Conservation (phyloP, 768 basidiomycete species). For the Tylopilus intermedius region DNA sequence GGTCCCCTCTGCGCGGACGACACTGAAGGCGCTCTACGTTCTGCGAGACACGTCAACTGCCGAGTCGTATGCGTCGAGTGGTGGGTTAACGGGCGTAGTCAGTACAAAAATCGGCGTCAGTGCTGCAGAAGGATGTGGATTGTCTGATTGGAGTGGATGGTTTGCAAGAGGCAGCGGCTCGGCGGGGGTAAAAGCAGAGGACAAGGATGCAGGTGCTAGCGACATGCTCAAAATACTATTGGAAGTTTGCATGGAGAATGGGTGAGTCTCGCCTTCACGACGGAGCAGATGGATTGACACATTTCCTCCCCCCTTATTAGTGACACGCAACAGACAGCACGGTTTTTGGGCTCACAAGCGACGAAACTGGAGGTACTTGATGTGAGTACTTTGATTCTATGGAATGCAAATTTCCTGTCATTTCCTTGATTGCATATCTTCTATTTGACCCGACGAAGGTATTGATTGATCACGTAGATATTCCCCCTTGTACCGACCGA, state of each 20-base stretch:
- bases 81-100: slow-evolving; percentile 63
- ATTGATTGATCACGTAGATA: slow-evolving; percentile 37
- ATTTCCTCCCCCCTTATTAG: slow-evolving; percentile 30
- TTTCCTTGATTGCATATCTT: neutral
- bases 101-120: slow-evolving; percentile 46
- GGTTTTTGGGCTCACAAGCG: slow-evolving; percentile 75
- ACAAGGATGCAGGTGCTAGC: slow-evolving; percentile 43
- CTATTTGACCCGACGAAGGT: neutral
- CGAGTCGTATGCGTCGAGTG: slow-evolving; percentile 80
- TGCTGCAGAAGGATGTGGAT: slow-evolving; percentile 49
- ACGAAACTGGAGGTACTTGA: slow-evolving; percentile 72
- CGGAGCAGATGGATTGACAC: neutral
- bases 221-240: slow-evolving; percentile 65
- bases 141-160: slow-evolving; percentile 34
- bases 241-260: slow-evolving; percentile 77
- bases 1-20: slow-evolving; percentile 30
- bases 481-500: slow-evolving; percentile 61
- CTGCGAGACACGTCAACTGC: slow-evolving; percentile 73
- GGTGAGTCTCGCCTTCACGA: slow-evolving; percentile 42
- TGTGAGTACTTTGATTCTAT: slow-evolving; percentile 40
- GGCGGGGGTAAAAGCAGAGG: slow-evolving; percentile 34
- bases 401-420: neutral
- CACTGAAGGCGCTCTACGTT: slow-evolving; percentile 60
- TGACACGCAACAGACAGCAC: slow-evolving; percentile 54
- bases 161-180: slow-evolving; percentile 47